Base-by-base conservation (phyloP, 2,329 filamentous ascomycete genomes). In the Aspergillus nomiae region DNA sequence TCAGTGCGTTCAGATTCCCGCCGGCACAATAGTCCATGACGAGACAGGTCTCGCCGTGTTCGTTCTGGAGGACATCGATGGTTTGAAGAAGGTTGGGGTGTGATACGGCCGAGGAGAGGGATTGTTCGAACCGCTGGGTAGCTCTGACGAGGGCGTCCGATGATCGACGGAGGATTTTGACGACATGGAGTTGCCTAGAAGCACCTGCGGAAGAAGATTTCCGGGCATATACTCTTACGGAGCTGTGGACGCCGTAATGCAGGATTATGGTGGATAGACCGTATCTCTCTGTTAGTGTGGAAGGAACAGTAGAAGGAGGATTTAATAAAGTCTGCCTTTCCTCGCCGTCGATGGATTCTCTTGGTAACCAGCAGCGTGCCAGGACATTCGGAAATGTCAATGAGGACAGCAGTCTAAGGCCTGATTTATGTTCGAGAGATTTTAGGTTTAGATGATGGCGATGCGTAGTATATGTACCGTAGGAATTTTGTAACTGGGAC, bases 1-100 rank as follows among this genome's bases (percentile, higher is more conserved):
- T 88, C 2, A 96, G 85, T 0, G 91, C 93, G 76, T 95, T 94
- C 26, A 97, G 82, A 71, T 96, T 92, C 60, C 93, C 92, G 53
- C 92, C 92, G 34, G 91, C 91, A 74, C 92, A 96, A 53, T 69
- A 73, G 11, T 71, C 69, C 56, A 67, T 73, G 3, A 75, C 73
- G 0, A 74, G 66, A 38, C 73, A 76, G 4, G 73, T 67, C 26
- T 75, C 72, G 2, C 62, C 57, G 16, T 65, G 64, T 21, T 73
- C 70, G 30, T 74, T 75, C 46, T 66, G 65, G 21, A 75, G 63
- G 38, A 71, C 58, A 34, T 76, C 73, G 26, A 67, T 59, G 6
- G 71, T 70, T 1, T 63, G 61, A 48, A 76, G 68, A 51, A 76
- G 69, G 28, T 76, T 74, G 1, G 73, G 73, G 55, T 76, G 74